Evolutionary conservation across 2,329 filamentous ascomycete genomes (phyloP).

Genomic region (Pseudogymnoascus sp.): DNA sequence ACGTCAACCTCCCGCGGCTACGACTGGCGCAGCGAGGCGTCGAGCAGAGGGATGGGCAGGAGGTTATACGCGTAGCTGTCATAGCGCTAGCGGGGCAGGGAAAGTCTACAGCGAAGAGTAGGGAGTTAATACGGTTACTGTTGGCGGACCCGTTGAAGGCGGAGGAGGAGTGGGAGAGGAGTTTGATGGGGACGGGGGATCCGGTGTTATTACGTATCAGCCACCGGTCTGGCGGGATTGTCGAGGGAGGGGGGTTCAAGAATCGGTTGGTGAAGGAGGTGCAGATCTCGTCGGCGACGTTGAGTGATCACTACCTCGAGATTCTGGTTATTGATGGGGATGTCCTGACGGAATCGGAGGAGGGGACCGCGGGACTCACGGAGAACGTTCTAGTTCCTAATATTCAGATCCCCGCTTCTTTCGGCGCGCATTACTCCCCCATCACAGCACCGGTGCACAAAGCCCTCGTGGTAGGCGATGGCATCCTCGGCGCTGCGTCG

Average conservation of each 20-base stretch:
- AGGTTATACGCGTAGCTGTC: slow-evolving; percentile 51
- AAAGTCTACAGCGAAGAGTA: slow-evolving; percentile 40
- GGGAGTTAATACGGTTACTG: slow-evolving; percentile 58
- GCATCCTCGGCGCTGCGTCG: slow-evolving; percentile 57
- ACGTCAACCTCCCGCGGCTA: slow-evolving; percentile 59
- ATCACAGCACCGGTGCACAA: slow-evolving; percentile 79
- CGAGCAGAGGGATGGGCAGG: slow-evolving; percentile 45
- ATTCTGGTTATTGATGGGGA: slow-evolving; percentile 47
- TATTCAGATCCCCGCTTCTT: slow-evolving; percentile 59
- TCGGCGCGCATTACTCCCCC: slow-evolving; percentile 53
- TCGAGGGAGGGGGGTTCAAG: slow-evolving; percentile 26
- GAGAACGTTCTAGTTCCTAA: slow-evolving; percentile 68
- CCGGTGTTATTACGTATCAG: slow-evolving; percentile 54
- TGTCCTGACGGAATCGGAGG: slow-evolving; percentile 40
- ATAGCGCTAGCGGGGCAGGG: slow-evolving; percentile 36
- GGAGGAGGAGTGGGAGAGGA: slow-evolving; percentile 57
- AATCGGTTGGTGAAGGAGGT: slow-evolving; percentile 49
- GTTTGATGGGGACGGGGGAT: slow-evolving; percentile 37
- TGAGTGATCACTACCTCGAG: slow-evolving; percentile 56
- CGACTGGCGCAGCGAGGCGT: slow-evolving; percentile 62
- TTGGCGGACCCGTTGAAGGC: slow-evolving; percentile 60
- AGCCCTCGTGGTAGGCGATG: slow-evolving; percentile 64
- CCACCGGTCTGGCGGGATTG: slow-evolving; percentile 26
- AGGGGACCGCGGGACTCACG: slow-evolving; percentile 37
- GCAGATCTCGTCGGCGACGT: slow-evolving; percentile 50